These are phyloP conservation scores for Bryoglossum gracile DNA, from an alignment of 495 filamentous ascomycete genomes.

Conservation along the genomic window DNA sequence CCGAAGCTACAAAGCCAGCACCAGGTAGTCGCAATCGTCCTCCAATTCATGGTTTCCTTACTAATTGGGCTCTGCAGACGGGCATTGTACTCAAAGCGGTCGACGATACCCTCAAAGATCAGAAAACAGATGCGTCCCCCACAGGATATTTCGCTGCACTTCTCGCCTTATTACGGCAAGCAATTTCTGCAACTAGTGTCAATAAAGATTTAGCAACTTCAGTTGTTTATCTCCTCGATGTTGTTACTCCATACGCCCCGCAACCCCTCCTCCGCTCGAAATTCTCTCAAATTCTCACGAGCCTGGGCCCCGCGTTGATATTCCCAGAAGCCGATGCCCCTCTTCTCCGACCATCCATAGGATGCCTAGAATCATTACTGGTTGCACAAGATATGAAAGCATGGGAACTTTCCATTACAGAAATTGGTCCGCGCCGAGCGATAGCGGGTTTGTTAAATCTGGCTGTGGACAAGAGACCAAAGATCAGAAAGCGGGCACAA, in stretches of 20 bases:
- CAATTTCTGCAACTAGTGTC: conserved; percentile 53
- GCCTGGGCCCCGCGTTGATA: conserved; percentile 74
- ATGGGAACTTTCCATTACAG: conserved; percentile 77
- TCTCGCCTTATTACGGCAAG: conserved; percentile 78
- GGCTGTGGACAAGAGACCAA: conserved; percentile 81
- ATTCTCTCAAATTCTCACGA: conserved; percentile 85
- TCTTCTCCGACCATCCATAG: conserved; percentile 80
- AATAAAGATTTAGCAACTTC: conserved; percentile 83
- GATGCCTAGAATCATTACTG: conserved; percentile 81
- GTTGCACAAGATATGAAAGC: conserved; percentile 78
- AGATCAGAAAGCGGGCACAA: conserved; percentile 90
- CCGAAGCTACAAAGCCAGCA: conserved; percentile 94
- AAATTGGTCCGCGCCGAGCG: conserved; percentile 82
- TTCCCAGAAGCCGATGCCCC: conserved; percentile 80
- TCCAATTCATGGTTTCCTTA: conserved; percentile 7
- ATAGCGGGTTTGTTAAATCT: conserved; percentile 79
- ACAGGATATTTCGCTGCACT: conserved; percentile 95
- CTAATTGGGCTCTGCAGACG: conserved; percentile 49
- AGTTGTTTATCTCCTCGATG: conserved; percentile 91
- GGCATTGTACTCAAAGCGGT: conserved; percentile 82
- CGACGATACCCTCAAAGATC: conserved; percentile 83
- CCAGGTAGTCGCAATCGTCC: conserved; percentile 52
- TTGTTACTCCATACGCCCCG: conserved; percentile 76
- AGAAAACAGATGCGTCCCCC: conserved; percentile 71
- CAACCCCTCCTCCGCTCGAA: conserved; percentile 80